phyloP scores from a whole-genome alignment of 2,329 filamentous ascomycete genomes.

The Helotiales sp. region DNA sequence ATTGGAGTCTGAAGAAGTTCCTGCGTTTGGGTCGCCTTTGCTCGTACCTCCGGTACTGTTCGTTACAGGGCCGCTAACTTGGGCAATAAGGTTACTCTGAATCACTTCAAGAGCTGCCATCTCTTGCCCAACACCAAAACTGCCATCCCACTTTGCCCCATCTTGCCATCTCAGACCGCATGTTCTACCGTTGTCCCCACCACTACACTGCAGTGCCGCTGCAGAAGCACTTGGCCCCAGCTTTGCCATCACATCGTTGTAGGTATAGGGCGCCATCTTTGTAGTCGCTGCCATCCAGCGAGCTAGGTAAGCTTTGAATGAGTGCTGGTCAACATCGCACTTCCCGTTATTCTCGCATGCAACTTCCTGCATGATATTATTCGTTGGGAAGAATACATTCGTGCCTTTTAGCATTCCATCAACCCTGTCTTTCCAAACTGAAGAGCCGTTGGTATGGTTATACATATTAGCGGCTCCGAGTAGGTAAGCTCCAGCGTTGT shows the following conservation, averaged over 20 bases:
- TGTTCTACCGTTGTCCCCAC: conserved; percentile 52
- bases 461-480: conserved; percentile 69
- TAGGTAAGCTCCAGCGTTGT: conserved; percentile 67
- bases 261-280: conserved; percentile 58
- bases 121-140: conserved; percentile 50
- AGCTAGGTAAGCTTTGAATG: conserved; percentile 63
- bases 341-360: conserved; percentile 62
- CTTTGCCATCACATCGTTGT: conserved; percentile 49
- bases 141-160: conserved; percentile 54
- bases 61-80: conserved; percentile 45
- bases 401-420: conserved; percentile 56
- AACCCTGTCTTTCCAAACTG: conserved; percentile 58
- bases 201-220: conserved; percentile 63
- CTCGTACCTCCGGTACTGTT: conserved; percentile 59
- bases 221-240: conserved; percentile 56
- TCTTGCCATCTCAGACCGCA: conserved; percentile 62
- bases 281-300: conserved; percentile 59
- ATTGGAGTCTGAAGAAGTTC: conserved; percentile 9
- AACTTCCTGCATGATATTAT: conserved; percentile 62
- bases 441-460: conserved; percentile 53
- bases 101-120: conserved; percentile 57
- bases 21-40: conserved; percentile 37
- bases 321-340: conserved; percentile 63
- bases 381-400: conserved; percentile 56
- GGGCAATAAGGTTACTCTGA: conserved; percentile 54